A percentile compares a stretch with the other conserved stretches of the same genome.
These are phyloP conservation scores for Domatiomyces globalis DNA, from an alignment of 2,329 filamentous ascomycete genomes.

Conservation along the genomic window DNA sequence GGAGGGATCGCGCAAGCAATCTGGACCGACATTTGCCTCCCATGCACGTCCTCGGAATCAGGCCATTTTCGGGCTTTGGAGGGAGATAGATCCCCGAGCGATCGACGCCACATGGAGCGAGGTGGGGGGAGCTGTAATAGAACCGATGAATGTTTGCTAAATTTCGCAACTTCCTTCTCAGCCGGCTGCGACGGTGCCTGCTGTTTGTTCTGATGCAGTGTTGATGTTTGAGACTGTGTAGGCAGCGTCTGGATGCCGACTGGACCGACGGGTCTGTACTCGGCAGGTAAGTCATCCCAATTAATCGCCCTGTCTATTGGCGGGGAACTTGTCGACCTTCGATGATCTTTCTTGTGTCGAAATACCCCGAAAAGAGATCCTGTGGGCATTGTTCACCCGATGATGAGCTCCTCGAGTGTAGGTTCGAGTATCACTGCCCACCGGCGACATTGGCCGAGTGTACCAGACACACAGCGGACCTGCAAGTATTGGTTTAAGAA, in stretches of 20 bases:
- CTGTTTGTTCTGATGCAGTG: neutral
- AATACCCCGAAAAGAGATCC: neutral
- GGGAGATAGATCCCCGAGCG: neutral
- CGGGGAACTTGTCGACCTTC: neutral
- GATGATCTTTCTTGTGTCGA: neutral
- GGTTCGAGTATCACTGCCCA: no score
- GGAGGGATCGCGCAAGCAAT: neutral
- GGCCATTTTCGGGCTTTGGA: neutral
- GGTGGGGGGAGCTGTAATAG: neutral
- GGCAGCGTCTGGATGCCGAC: neutral
- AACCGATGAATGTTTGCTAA: neutral
- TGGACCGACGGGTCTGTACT: conserved; percentile 4
- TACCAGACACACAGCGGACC: no score
- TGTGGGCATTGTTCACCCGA: neutral
- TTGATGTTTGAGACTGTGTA: neutral
- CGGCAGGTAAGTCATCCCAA: conserved; percentile 8
- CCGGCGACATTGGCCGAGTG: no score
- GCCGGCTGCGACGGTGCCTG: neutral
- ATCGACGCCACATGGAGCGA: neutral
- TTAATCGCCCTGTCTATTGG: neutral
- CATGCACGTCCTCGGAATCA: neutral
- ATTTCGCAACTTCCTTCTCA: neutral
- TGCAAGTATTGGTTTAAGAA: no score
- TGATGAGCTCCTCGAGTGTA: no score
- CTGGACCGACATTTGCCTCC: neutral